A percentile compares a stretch with the other conserved stretches of the same genome.
Conservation (phyloP, 2,329 filamentous ascomycete species). For the Curvularia lunata region DNA sequence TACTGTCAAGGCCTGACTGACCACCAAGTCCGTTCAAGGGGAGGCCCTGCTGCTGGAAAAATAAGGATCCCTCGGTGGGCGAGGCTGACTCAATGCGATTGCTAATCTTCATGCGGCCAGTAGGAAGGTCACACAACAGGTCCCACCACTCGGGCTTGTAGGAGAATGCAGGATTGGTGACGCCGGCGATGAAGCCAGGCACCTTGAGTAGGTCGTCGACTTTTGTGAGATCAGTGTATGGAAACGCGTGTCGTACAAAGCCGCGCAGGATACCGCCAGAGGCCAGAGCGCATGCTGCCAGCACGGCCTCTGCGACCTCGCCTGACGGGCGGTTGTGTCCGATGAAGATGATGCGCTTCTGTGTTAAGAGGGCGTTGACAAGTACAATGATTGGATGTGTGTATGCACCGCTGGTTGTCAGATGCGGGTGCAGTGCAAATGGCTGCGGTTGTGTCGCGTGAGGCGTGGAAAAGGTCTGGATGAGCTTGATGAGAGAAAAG, state of each 20-base stretch:
- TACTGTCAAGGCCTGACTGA: slow-evolving; percentile 38
- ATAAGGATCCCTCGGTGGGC: slow-evolving; percentile 81
- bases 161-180: slow-evolving; percentile 96
- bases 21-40: slow-evolving; percentile 34
- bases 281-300: slow-evolving; percentile 92
- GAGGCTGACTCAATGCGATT: slow-evolving; percentile 81
- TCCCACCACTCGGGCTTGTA: slow-evolving; percentile 99
- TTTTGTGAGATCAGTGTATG: slow-evolving; percentile 97
- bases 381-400: slow-evolving; percentile 96
- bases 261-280: slow-evolving; percentile 91
- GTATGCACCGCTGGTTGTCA: slow-evolving; percentile 86
- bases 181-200: slow-evolving; percentile 95
- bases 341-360: slow-evolving; percentile 95
- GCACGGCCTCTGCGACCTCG: slow-evolving; percentile 95
- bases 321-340: slow-evolving; percentile 94
- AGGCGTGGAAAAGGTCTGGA: slow-evolving; percentile 86
- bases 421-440: slow-evolving; percentile 85
- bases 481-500: slow-evolving; percentile 96
- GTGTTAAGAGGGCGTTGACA: slow-evolving; percentile 90
- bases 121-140: slow-evolving; percentile 88
- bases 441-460: slow-evolving; percentile 84
- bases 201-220: slow-evolving; percentile 96
- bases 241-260: slow-evolving; percentile 95
- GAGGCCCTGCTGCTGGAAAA: slow-evolving; percentile 76
- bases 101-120: slow-evolving; percentile 92